These are phyloP conservation scores for Rhodotorula glutinis DNA, from an alignment of 1,284 basidiomycete species.

Conservation along the genomic window DNA sequence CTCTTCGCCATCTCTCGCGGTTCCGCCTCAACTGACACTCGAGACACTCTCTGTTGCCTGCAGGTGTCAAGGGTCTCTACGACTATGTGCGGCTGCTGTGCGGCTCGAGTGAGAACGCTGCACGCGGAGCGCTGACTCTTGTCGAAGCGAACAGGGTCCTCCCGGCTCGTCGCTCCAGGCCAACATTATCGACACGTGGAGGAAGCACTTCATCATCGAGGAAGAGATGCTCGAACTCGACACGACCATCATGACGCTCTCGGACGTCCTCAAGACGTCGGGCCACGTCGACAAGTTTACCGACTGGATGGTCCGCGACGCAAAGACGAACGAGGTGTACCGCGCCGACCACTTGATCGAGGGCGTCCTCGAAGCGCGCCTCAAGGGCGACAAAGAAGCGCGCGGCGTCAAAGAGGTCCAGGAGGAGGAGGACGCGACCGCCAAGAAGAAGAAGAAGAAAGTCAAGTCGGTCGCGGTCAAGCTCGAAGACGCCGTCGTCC, in stretches of 20 bases:
- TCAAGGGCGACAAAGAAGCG: conserved; percentile 91
- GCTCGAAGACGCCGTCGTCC: conserved; percentile 70
- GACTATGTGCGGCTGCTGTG: conserved; percentile 61
- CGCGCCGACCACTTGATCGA: conserved; percentile 97
- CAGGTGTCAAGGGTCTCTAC: conserved; percentile 91
- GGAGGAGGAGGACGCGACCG: conserved; percentile 64
- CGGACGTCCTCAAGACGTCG: conserved; percentile 93
- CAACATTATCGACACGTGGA: conserved; percentile 96
- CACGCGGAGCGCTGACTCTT: conserved; percentile 4
- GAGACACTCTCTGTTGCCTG: not conserved
- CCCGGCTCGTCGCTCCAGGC: conserved; percentile 93
- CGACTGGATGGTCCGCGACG: conserved; percentile 99
- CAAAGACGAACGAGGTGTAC: conserved; percentile 89
- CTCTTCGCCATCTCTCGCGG: not conserved
- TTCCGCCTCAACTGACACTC: not conserved
- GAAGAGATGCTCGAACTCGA: conserved; percentile 99
- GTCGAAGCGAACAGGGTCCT: no score
- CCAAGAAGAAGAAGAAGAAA: conserved; percentile 79
- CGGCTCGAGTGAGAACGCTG: not conserved
- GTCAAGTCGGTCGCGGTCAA: conserved; percentile 72
- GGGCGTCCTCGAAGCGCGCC: conserved; percentile 81
- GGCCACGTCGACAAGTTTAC: conserved; percentile 98
- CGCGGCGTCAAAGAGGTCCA: conserved; percentile 61
- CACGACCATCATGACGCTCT: conserved; percentile 95
- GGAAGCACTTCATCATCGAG: conserved; percentile 96